Base-by-base conservation (phyloP, 345 rosid species). In the Lepidium africanum region DNA sequence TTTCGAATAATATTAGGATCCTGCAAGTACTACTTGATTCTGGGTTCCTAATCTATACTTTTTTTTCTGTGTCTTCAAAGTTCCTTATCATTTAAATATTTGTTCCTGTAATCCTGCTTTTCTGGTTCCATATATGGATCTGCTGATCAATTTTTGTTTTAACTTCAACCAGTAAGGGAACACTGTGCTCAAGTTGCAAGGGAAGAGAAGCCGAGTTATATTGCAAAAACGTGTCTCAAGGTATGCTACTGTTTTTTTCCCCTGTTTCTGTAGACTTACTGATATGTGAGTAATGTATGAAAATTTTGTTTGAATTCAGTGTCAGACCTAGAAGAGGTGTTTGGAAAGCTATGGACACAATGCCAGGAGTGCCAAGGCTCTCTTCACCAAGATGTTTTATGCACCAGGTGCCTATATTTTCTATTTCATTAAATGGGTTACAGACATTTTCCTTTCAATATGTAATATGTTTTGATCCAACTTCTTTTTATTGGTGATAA, bases 341-440 rank as follows among this genome's bases (percentile, higher is more conserved):
- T 91, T 78, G 92, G 96, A 61, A 91, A 83, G 78, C 74, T 91
- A 15, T 91, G 97, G 99, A 89, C 96, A 0, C 97, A 94, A 76
- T 94, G 99, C 72, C 97, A 94, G 71, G 99, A 91, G 64, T 94
- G 99, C 77, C 97, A 89, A 77, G 97, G 97, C 57, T 94, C 97
- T 54, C 99, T 94, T 75, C 99, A 91, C 80, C 97, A 91, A 83
- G 96, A 94, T 81, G 96, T 94, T 43, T 93, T 91, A 33, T 94
- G 99, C 77, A 89, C 97, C 21, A 89, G 97, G 99, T 58, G 58
- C 45, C 35, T 49, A n/a, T 40, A 54, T 36, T 10, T 12, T 30
- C 7, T 16, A 8, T 30, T 52, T 17, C 17, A 5, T 13, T 39
- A 19, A 36, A 15, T 19, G 1, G 9, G 33, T 14, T 4, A 3